Conservation (phyloP, 1,139 yeast species). For the Kodamaea alishanica region DNA sequence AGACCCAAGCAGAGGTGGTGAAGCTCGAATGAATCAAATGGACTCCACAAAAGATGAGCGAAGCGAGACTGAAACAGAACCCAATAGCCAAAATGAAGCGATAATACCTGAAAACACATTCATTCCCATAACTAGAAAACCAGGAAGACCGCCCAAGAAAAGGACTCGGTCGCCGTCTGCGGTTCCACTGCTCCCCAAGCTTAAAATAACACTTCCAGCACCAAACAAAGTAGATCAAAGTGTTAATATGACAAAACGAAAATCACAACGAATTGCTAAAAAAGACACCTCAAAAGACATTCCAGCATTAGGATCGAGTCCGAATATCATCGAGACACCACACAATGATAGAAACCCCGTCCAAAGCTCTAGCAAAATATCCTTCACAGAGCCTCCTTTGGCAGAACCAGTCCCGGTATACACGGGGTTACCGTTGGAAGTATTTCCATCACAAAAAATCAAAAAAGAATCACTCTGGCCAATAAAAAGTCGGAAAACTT, state of each 20-base stretch:
- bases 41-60: too few relatives aligned
- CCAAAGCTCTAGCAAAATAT: slow-evolving; percentile 2
- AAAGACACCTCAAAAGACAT: background rate
- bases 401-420: slow-evolving; percentile 50
- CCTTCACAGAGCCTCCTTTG: slow-evolving; percentile 56
- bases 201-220: background rate
- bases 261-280: slow-evolving; percentile 1
- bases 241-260: background rate
- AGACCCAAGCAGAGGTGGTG: too few relatives aligned
- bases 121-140: slow-evolving; percentile 8
- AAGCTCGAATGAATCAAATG: too few relatives aligned
- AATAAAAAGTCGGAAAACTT: slow-evolving; percentile 15
- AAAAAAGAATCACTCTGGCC: slow-evolving; percentile 53
- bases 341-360: background rate
- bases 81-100: background rate
- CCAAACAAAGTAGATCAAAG: background rate
- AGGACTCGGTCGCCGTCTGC: slow-evolving; percentile 3
- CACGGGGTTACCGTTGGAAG: slow-evolving; percentile 67
- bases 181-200: slow-evolving; percentile 1
- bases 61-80: too few relatives aligned
- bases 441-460: slow-evolving; percentile 53
- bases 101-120: slow-evolving; percentile 1
- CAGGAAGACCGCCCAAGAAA: slow-evolving; percentile 20
- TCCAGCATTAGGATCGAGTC: background rate
- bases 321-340: background rate